Base-by-base conservation (phyloP, 306 rosid genomes). In the Casuarina cunninghamiana region DNA sequence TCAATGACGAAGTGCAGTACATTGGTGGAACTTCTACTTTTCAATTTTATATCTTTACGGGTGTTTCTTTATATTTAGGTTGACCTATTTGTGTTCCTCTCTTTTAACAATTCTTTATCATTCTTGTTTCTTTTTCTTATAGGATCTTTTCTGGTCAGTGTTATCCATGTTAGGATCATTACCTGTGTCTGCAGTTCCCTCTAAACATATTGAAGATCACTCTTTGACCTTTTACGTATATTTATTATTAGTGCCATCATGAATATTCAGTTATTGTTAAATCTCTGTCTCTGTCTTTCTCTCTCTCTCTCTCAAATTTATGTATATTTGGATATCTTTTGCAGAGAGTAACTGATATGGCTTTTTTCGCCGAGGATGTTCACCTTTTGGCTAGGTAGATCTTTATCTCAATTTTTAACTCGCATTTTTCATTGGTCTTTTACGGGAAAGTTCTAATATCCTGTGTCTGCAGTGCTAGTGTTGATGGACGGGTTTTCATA, bases 281-380 rank as follows among this genome's bases (percentile, higher is more conserved):
- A 39, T 73, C 44, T 49, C 72, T 49, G 13, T 48, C 49, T 26
- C 32, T 26, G 51, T 21, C 54, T 69, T 44, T 76, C 68, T 73
- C 44, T 49, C 72, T 49, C n/a, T 38, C 55, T 21, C 54, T 69
- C 50, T 76, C 75, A 3, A 26, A 26, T 61, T 73, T 67, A 74
- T 79, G 69, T 42, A 68, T 60, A 54, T 55, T 69, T 49, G 76
- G 10, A 41, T 15, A 48, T 61, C 37, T 74, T 72, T 44, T 83
- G 80, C 84, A 90, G 95, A 88, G 89, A 78, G 95, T 90, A 58
- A 86, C 92, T 0, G 95, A 90, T 78, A 88, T 88, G 92, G 89
- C 89, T 75, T 90, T 90, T 87, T 90, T 90, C 4, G 88, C 92
- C 19, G 95, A 90, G 84, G 95, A 90, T 82, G 88, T 90, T 77